phyloP scores from a whole-genome alignment of 2,329 filamentous ascomycete species.

The Cercospora zeina region DNA sequence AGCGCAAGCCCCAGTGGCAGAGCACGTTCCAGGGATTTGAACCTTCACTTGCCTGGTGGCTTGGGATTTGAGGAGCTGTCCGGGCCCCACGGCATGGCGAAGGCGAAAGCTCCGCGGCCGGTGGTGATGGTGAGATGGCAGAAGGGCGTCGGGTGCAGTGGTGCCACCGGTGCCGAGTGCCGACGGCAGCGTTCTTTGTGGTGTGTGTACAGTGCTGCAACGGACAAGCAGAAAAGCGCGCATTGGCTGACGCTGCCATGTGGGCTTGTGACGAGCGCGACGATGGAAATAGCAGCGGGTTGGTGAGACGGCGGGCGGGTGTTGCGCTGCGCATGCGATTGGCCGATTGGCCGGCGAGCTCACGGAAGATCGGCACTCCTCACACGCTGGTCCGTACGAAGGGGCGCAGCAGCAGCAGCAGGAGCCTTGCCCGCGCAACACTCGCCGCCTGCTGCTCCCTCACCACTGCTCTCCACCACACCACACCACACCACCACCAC shows the following conservation, averaged over 20 bases:
- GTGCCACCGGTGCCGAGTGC: background rate
- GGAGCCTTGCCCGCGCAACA: conserved; percentile 3
- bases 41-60: background rate
- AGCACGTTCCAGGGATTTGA: conserved; percentile 1
- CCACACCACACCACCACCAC: background rate
- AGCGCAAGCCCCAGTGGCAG: conserved; percentile 12
- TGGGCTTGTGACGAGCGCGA: background rate
- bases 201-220: background rate
- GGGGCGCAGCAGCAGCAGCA: background rate
- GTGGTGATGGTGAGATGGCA: no score
- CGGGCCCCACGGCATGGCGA: background rate
- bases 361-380: conserved; percentile 6
- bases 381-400: conserved; percentile 1
- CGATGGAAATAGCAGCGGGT: background rate
- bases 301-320: background rate
- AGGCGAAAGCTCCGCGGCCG: background rate
- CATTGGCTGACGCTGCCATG: conserved; percentile 2
- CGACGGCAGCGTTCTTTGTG: background rate
- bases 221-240: background rate
- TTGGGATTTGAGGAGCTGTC: background rate
- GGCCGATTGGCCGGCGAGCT: background rate
- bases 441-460: background rate
- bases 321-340: background rate
- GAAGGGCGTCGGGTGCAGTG: background rate
- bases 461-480: background rate